Evolutionary conservation across 202 grass and related monocot genomes (phyloP).

Genomic region (Sporobolus alterniflorus): DNA sequence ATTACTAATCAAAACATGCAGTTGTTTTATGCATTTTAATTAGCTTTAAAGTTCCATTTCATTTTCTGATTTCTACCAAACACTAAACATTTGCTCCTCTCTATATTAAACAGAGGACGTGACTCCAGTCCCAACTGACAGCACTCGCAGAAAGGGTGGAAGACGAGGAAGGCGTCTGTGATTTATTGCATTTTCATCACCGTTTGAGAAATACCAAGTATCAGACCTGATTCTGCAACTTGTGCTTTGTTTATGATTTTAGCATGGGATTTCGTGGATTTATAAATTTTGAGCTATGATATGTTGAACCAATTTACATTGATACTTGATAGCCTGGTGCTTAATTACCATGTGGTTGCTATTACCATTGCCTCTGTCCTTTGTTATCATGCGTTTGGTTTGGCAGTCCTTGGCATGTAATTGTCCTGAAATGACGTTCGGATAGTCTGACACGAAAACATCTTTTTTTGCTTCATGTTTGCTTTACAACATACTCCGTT

Average conservation of each 20-base stretch:
- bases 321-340: not conserved
- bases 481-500: not conserved
- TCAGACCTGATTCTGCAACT: slow-evolving; percentile 8
- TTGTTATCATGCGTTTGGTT: not conserved
- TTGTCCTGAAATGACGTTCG: not conserved
- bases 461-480: not conserved
- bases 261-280: slow-evolving; percentile 36
- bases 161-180: slow-evolving; percentile 90
- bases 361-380: not conserved
- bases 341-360: not conserved
- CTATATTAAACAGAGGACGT: slow-evolving; percentile 66
- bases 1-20: not conserved
- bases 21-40: not conserved
- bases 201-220: slow-evolving; percentile 7
- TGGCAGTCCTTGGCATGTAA: too few relatives aligned
- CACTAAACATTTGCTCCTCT: not conserved
- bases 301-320: slow-evolving; percentile 37
- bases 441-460: too few relatives aligned
- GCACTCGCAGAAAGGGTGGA: slow-evolving; percentile 87
- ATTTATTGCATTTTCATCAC: slow-evolving; percentile 16
- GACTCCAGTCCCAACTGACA: slow-evolving; percentile 89
- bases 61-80: not conserved
- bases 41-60: not conserved
- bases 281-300: slow-evolving; percentile 49
- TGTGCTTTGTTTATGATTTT: slow-evolving; percentile 39